phyloP scores from a whole-genome alignment of 345 rosid genomes.

The Theobroma cacao region DNA sequence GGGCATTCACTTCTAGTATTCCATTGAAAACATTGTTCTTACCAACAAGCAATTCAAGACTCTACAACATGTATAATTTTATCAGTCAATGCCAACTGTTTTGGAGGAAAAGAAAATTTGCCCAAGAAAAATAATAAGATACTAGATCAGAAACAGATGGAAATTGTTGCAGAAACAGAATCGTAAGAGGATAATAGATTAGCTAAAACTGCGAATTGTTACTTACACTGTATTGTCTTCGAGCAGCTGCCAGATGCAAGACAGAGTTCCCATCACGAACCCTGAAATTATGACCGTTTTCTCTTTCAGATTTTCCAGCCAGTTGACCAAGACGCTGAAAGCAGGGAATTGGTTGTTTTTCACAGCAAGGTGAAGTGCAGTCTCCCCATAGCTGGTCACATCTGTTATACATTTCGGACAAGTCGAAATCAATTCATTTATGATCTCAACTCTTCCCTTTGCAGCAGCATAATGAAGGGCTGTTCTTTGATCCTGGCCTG shows the following conservation, averaged over 20 bases:
- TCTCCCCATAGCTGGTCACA: constrained; percentile 31
- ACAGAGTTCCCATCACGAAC: neutral
- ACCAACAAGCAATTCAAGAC: neutral
- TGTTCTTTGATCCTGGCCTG: constrained; percentile 32
- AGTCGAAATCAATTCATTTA: constrained; percentile 28
- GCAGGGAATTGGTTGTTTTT: constrained; percentile 30
- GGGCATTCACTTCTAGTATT: neutral
- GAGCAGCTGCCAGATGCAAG: neutral
- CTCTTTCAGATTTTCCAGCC: constrained; percentile 1
- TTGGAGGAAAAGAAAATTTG: no score
- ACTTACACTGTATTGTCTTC: neutral
- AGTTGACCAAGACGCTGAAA: constrained; percentile 20
- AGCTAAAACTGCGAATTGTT: no score
- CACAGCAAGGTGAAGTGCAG: constrained; percentile 35
- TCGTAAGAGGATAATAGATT: no score
- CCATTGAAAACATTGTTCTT: neutral
- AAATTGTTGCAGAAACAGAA: neutral
- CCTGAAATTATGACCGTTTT: neutral
- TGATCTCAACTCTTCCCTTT: constrained; percentile 27
- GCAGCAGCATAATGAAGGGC: constrained; percentile 36
- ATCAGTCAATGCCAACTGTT: no score
- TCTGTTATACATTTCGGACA: constrained; percentile 17
- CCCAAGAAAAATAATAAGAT: no score
- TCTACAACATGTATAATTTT: neutral
- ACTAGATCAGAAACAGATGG: no score